phyloP scores from a whole-genome alignment of 1,284 basidiomycete species.

The Hemileia vastatrix region DNA sequence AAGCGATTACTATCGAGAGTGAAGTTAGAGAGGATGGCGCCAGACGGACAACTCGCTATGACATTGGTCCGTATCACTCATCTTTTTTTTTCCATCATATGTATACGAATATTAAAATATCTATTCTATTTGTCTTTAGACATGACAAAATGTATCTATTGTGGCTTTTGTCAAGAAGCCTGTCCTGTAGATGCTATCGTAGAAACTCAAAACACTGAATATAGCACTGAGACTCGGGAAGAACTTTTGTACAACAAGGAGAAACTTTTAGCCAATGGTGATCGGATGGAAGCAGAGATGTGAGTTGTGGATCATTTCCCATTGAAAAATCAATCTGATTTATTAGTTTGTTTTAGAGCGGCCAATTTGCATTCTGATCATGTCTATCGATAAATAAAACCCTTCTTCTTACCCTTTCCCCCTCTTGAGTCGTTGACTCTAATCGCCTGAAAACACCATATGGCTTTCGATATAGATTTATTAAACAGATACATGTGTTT shows the following conservation, averaged over 20 bases:
- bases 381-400: conserved; percentile 34
- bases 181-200: conserved; percentile 99
- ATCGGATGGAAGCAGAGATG: conserved; percentile 90
- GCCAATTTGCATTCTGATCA: conserved; percentile 68
- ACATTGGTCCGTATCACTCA: conserved; percentile 48
- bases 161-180: conserved; percentile 95
- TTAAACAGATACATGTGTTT: too few species aligned
- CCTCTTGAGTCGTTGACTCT: background rate
- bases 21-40: conserved; percentile 93
- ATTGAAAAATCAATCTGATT: background rate
- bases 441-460: too few species aligned
- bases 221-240: conserved; percentile 93
- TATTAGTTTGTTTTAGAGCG: conserved; percentile 46
- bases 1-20: conserved; percentile 98
- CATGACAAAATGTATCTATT: conserved; percentile 89
- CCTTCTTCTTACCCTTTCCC: background rate
- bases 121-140: conserved; percentile 51
- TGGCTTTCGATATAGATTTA: too few species aligned
- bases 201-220: conserved; percentile 87
- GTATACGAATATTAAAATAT: background rate
- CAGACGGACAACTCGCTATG: conserved; percentile 89
- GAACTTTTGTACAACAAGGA: conserved; percentile 98
- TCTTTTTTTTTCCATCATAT: conserved; percentile 2
- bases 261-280: conserved; percentile 79
- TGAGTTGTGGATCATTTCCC: background rate